These are phyloP conservation scores for Phycomyces blakesleeanus DNA, from an alignment of 192 early-diverging fungal species.

Conservation along the genomic window DNA sequence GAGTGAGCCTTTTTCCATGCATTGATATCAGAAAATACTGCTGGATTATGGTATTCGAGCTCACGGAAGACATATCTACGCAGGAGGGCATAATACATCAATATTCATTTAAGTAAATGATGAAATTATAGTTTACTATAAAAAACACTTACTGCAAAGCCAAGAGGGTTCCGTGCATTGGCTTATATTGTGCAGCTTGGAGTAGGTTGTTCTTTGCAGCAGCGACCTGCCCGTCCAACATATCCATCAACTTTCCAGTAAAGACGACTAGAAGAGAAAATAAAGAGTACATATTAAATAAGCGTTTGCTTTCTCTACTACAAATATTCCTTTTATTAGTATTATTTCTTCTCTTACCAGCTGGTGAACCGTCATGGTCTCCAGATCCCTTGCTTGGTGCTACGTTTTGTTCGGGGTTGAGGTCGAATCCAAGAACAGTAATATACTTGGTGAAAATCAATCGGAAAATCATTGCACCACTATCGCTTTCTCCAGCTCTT, in stretches of 20 bases:
- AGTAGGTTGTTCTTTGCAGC: slow-evolving; percentile 45
- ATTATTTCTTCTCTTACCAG: slow-evolving; percentile 3
- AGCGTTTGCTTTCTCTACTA: too few relatives aligned
- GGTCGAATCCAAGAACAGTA: slow-evolving; percentile 39
- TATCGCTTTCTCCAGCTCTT: slow-evolving; percentile 76
- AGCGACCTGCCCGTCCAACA: slow-evolving; percentile 48
- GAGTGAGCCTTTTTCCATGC: slow-evolving; percentile 51
- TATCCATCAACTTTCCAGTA: slow-evolving; percentile 43
- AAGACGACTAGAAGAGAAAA: slow-evolving; percentile 16
- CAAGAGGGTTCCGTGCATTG: slow-evolving; percentile 53
- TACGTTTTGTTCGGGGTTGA: slow-evolving; percentile 23
- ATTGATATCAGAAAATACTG: slow-evolving; percentile 39
- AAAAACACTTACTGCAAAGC: slow-evolving; percentile 38
- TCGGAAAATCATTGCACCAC: slow-evolving; percentile 76
- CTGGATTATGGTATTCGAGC: slow-evolving; percentile 47
- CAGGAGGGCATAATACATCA: neutral
- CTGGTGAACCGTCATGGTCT: neutral
- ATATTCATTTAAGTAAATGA: too few relatives aligned
- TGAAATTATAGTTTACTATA: too few relatives aligned
- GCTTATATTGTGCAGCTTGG: slow-evolving; percentile 49
- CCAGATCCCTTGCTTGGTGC: neutral
- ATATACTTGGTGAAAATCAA: slow-evolving; percentile 81
- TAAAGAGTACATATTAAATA: too few relatives aligned
- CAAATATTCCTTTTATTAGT: too few relatives aligned
- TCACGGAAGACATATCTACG: slow-evolving; percentile 57